Evolutionary conservation across 148 eudicot genomes (phyloP).

Genomic region (Selenicereus undatus): DNA sequence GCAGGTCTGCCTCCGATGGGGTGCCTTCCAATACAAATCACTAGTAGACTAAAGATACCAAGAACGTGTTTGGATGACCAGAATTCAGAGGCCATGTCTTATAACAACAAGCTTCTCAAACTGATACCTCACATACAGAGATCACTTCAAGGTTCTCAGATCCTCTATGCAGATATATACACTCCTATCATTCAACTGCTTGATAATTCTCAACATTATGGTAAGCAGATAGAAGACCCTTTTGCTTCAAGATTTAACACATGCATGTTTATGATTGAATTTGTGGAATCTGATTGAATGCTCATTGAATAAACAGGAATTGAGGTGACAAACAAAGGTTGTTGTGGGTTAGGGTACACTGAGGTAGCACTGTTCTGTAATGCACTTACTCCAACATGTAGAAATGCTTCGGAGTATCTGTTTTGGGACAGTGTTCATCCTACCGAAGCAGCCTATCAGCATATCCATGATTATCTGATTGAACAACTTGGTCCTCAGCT

Average conservation of each 20-base stretch:
- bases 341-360: too few relatives aligned
- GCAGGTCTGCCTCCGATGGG: conserved; percentile 60
- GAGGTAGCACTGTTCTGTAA: too few relatives aligned
- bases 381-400: too few relatives aligned
- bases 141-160: conserved; percentile 37
- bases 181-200: conserved; percentile 37
- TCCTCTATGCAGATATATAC: conserved; percentile 46
- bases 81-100: conserved; percentile 37
- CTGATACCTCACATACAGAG: conserved; percentile 31
- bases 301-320: too few relatives aligned
- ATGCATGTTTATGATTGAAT: not conserved
- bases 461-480: too few relatives aligned
- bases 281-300: too few relatives aligned
- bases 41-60: conserved; percentile 23
- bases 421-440: too few relatives aligned
- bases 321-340: too few relatives aligned
- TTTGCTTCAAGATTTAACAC: not conserved
- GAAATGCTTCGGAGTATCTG: too few relatives aligned
- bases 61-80: conserved; percentile 38
- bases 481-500: too few relatives aligned
- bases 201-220: conserved; percentile 35
- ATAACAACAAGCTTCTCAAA: conserved; percentile 39
- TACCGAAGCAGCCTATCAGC: too few relatives aligned
- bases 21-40: conserved; percentile 54
- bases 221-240: conserved; percentile 21